A percentile compares a stretch with the other conserved stretches of the same genome.
Conservation (phyloP, 2,329 filamentous ascomycete genomes). For the Ilyonectria sp. region DNA sequence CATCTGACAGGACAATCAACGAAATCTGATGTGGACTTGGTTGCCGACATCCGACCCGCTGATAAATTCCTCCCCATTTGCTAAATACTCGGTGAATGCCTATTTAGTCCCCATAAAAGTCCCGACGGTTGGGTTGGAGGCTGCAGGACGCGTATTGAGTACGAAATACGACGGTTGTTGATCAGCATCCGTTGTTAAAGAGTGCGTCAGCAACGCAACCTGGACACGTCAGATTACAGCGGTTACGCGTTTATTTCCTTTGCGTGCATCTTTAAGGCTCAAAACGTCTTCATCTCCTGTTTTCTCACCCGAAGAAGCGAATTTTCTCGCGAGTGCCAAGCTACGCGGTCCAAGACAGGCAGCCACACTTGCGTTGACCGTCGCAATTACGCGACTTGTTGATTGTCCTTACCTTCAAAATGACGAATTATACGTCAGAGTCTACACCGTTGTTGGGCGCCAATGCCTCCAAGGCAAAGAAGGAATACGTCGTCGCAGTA, state of each 20-base stretch:
- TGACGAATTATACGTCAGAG: neutral
- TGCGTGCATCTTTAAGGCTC: neutral
- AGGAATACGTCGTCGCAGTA: neutral
- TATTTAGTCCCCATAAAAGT: neutral
- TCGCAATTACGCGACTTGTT: neutral
- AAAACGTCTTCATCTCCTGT: neutral
- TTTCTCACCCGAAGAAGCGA: neutral
- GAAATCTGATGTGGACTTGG: neutral
- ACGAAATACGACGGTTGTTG: neutral
- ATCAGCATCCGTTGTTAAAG: neutral
- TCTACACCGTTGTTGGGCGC: neutral
- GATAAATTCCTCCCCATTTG: neutral
- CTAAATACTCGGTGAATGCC: neutral
- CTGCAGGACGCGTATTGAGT: neutral
- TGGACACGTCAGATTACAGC: neutral
- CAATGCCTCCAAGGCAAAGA: neutral
- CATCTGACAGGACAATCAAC: neutral
- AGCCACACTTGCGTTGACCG: neutral
- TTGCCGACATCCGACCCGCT: neutral
- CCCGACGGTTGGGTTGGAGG: neutral
- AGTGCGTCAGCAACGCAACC: neutral
- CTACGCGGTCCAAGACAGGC: neutral
- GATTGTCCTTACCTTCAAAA: neutral
- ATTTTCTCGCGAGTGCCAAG: neutral
- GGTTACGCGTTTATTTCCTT: neutral